Conservation (phyloP, 2,329 filamentous ascomycete genomes). For the Dendryphion nanum region DNA sequence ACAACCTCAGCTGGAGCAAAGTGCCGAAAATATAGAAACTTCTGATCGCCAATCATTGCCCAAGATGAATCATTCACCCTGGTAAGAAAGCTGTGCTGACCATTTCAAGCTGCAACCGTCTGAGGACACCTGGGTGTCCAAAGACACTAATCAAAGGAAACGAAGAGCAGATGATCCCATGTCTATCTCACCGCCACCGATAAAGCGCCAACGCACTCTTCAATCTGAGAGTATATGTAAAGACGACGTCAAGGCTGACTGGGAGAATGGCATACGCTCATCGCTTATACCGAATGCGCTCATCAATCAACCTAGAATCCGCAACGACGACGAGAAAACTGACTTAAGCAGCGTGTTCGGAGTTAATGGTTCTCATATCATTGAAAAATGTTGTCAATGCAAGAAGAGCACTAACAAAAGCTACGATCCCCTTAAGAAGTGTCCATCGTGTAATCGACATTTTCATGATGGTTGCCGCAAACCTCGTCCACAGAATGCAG, state of each 20-base stretch:
- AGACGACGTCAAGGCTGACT: background rate
- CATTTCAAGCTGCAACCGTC: background rate
- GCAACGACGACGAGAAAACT: background rate
- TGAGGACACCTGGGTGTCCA: background rate
- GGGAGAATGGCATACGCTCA: background rate
- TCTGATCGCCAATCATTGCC: conserved; percentile 3
- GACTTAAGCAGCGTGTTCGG: background rate
- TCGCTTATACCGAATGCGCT: background rate
- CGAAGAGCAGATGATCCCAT: conserved; percentile 1
- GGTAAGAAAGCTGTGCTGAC: background rate
- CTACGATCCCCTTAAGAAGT: conserved; percentile 28
- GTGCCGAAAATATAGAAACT: conserved; percentile 8
- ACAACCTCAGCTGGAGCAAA: conserved; percentile 5
- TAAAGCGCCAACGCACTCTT: conserved; percentile 18
- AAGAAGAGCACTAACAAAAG: conserved; percentile 16
- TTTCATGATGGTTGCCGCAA: conserved; percentile 39
- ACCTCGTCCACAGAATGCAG: conserved; percentile 12
- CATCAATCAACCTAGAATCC: background rate
- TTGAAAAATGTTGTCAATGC: conserved; percentile 30
- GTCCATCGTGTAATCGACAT: conserved; percentile 29
- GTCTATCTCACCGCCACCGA: conserved; percentile 21
- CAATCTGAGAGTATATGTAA: background rate
- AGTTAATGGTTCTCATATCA: background rate
- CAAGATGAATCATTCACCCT: background rate
- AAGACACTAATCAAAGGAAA: background rate